Evolutionary conservation across 1,284 basidiomycete genomes (phyloP), one percentile per base, ranked within the genome.

Genomic region (Amylostereum chailletii): DNA sequence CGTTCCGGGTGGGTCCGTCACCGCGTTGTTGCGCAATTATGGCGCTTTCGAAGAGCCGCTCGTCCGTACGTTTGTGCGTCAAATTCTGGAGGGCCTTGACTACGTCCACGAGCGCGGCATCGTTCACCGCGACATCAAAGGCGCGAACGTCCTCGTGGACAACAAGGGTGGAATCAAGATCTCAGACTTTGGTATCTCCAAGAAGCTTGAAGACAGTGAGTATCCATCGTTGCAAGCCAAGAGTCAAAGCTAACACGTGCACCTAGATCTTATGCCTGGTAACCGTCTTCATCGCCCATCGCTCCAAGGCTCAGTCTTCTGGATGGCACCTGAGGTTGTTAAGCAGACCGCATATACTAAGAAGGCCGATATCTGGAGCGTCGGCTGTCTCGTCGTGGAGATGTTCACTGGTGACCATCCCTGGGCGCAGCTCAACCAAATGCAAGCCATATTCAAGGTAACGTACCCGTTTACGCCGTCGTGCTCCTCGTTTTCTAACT

Each of bases 91-190:
- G 37, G 96, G 96, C 3, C 76, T 99, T 41, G 80, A 84, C 57
- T 99, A 98, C 61, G 77, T 99, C 6, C 96, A 99, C 62, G 87
- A 89, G 57, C 81, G 88, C 6, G 93, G 91, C 58, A 98, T 99
- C 64, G 94, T 99, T 51, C 95, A 99, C 66, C 89, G 95, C 30
- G 95, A 99, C 62, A 98, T 99, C 72, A 99, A 98, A 62, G 95
- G 95, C 29, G 95, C 91, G 40, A 98, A 99, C 64, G 96, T 99
- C 52, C 79, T 99, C 49, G 94, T 98, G 8, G 95, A 99, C 66
- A 98, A 98, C 73, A 97, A 96, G 67, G 94, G 94, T 5, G 93
- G 93, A 7, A 88, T 98, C 72, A 99, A 99, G 70, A 98, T 99
- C 42, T 94, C 91, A 3, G 96, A 99, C 68, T 99, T 99, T 61